Percentiles rank a stretch among this genome's conserved stretches.
phyloP scores from a whole-genome alignment of 2,329 filamentous ascomycete species.

The Epichloe elymi region DNA sequence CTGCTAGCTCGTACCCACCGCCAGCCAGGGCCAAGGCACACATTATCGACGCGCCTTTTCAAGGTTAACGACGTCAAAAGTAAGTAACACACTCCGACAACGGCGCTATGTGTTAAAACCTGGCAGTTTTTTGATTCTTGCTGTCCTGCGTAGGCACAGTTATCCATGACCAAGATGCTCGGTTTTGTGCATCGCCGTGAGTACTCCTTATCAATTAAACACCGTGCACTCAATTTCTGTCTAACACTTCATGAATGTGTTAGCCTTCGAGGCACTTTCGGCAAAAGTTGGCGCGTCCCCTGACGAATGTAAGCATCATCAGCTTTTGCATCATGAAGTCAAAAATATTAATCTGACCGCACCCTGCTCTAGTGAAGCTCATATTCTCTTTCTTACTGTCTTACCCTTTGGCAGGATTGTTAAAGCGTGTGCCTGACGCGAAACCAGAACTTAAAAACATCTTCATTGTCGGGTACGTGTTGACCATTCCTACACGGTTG shows the following conservation, averaged over 20 bases:
- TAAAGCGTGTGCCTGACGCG: constrained; percentile 82
- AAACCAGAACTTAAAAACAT: constrained; percentile 76
- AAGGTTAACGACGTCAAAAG: no score
- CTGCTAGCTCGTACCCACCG: no score
- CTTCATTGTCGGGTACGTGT: constrained; percentile 60
- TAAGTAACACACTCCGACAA: no score
- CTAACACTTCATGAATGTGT: neutral
- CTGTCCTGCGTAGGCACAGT: neutral
- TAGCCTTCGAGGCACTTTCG: constrained; percentile 23
- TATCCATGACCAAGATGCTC: constrained; percentile 7
- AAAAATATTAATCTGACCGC: neutral
- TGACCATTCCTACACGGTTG: neutral
- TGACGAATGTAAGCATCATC: constrained; percentile 22
- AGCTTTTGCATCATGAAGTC: neutral
- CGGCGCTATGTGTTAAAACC: neutral
- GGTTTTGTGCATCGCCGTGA: constrained; percentile 12
- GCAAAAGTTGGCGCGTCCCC: constrained; percentile 20
- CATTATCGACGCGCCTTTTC: no score
- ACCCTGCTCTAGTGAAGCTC: constrained; percentile 62
- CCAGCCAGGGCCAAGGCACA: no score
- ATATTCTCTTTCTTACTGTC: constrained; percentile 82
- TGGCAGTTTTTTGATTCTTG: neutral
- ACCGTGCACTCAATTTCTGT: neutral
- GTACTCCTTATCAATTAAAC: constrained; percentile 1
- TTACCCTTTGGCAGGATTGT: constrained; percentile 74